These are phyloP conservation scores for Aspergillus sp. DNA, from an alignment of 2,329 filamentous ascomycete genomes.

Conservation along the genomic window DNA sequence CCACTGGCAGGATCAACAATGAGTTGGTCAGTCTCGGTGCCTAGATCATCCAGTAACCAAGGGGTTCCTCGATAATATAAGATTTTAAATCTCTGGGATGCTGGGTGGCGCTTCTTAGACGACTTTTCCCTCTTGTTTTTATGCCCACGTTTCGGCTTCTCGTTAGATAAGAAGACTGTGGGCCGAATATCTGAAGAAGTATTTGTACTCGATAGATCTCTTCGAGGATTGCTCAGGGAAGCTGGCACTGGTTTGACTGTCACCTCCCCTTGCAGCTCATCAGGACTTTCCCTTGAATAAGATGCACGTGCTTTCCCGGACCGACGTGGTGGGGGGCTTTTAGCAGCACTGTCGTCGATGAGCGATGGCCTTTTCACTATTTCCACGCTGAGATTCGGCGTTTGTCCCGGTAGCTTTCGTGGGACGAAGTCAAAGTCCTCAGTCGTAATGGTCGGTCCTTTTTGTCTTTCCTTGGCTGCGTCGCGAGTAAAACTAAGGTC, in stretches of 20 bases:
- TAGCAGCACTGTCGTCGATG: not conserved
- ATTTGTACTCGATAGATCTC: constrained; percentile 9
- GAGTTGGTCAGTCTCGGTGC: constrained; percentile 12
- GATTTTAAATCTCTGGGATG: constrained; percentile 16
- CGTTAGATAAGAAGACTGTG: constrained; percentile 25
- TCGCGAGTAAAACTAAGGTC: constrained; percentile 26
- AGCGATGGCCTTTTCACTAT: not conserved
- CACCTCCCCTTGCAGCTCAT: constrained; percentile 40
- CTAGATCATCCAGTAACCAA: constrained; percentile 10
- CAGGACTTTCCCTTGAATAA: constrained; percentile 36
- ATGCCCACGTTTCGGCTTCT: constrained; percentile 7
- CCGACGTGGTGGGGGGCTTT: not conserved
- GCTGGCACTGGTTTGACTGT: constrained; percentile 26
- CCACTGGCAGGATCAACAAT: constrained; percentile 13
- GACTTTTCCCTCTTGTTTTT: constrained; percentile 6
- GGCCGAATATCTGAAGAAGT: constrained; percentile 36
- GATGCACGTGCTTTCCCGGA: constrained; percentile 5
- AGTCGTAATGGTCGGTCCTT: not conserved
- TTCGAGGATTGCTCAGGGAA: constrained; percentile 9
- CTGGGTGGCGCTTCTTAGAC: not conserved
- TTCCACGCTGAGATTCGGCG: constrained; percentile 20
- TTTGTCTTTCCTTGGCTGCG: constrained; percentile 26
- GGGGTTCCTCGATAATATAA: constrained; percentile 24
- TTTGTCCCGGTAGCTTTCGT: not conserved
- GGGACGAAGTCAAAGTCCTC: not conserved